Percentiles rank a stretch among this genome's conserved stretches.
Conservation (phyloP, 805 yeast species). For the Yarrowia sp. region DNA sequence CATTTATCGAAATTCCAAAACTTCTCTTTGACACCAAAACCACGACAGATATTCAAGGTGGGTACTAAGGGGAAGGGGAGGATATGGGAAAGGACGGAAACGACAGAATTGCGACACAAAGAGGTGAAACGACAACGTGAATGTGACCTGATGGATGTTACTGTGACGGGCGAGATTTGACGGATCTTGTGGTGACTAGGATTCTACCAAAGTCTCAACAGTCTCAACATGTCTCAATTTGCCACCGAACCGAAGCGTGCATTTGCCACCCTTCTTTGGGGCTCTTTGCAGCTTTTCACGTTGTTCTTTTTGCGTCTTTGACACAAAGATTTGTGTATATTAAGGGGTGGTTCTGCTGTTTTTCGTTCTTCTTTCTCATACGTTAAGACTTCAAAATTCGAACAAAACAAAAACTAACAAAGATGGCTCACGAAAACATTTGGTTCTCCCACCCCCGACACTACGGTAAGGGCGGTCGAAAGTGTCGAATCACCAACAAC, state of each 20-base stretch:
- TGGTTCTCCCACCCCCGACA: conserved; percentile 99
- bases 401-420: conserved; percentile 40
- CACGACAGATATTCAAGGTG: conserved; percentile 24
- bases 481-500: conserved; percentile 98
- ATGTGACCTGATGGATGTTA: too few relatives aligned
- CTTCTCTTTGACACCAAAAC: conserved; percentile 25
- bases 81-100: background rate
- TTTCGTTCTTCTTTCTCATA: background rate
- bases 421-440: conserved; percentile 99
- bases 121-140: too few relatives aligned
- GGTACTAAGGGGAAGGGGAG: background rate
- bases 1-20: background rate
- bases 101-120: background rate
- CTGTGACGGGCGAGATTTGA: too few relatives aligned
- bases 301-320: too few relatives aligned
- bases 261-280: too few relatives aligned
- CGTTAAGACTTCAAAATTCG: too few relatives aligned
- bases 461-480: conserved; percentile 99
- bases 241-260: too few relatives aligned
- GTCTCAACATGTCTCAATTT: too few relatives aligned
- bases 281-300: too few relatives aligned
- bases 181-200: too few relatives aligned
- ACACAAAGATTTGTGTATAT: too few relatives aligned
- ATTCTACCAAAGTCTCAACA: too few relatives aligned
- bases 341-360: background rate